phyloP scores from a whole-genome alignment of 768 basidiomycete species.

The Serendipita sp. region DNA sequence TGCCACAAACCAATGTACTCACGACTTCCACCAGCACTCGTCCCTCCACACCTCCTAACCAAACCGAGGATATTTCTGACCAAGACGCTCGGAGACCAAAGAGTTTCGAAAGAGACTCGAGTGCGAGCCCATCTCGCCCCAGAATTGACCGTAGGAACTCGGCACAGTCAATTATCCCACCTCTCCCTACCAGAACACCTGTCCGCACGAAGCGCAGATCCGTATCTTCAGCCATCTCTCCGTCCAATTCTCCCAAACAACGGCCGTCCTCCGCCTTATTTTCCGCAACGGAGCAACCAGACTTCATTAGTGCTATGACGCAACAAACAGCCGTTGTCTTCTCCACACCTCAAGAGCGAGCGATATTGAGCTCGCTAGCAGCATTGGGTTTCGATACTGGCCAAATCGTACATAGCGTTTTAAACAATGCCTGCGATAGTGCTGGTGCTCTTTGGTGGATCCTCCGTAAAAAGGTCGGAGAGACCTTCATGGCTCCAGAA shows the following conservation, averaged over 20 bases:
- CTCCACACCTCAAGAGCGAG: conserved; percentile 64
- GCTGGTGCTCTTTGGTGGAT: conserved; percentile 95
- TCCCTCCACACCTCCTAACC: conserved; percentile 4
- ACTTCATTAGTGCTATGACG: conserved; percentile 42
- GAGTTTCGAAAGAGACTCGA: not conserved
- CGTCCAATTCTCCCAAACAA: conserved; percentile 16
- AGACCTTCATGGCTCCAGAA: conserved; percentile 24
- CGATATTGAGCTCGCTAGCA: conserved; percentile 60
- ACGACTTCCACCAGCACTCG: conserved; percentile 14
- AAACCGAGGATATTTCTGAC: not conserved
- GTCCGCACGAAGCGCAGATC: conserved; percentile 92
- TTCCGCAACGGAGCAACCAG: not conserved
- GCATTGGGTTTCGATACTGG: conserved; percentile 79
- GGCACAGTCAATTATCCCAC: conserved; percentile 25
- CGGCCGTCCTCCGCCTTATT: not conserved
- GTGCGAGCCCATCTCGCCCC: not conserved
- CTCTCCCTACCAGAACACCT: conserved; percentile 68
- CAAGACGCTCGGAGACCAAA: not conserved
- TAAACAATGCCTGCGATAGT: conserved; percentile 83
- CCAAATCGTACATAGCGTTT: conserved; percentile 88
- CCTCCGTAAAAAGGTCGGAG: conserved; percentile 66
- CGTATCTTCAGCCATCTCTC: conserved; percentile 73
- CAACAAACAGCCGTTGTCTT: conserved; percentile 71
- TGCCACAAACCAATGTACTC: not conserved
- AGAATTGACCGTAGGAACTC: conserved; percentile 11